Base-by-base conservation (phyloP, 192 early-diverging fungal species). In the Coemansia sp. region DNA sequence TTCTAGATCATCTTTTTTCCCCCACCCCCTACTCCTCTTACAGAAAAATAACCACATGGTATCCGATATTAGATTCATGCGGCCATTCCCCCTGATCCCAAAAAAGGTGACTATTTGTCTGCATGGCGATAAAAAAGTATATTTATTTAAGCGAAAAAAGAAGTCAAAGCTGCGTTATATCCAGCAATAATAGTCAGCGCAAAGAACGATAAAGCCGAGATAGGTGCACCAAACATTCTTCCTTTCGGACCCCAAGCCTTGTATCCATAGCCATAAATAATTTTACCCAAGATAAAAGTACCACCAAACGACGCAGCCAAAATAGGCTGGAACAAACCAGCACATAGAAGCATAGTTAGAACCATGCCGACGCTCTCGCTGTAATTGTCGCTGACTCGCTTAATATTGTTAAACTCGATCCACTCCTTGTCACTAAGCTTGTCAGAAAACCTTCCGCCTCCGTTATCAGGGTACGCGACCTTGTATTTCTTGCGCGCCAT, bases 301-400 rank as follows among this genome's bases (percentile, higher is more conserved):
- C 57, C 76, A 15, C 81, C 83, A n/a, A 83, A 13, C 5, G 49
- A 46, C 0, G 76, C 79, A 0, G 86, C 72, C 16, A 74, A 47
- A 40, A 66, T 61, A 3, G 86, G 86, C 43, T 80, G 75, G 69
- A 75, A 87, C 58, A 87, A 15, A 0, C 83, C 86, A 3, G 83
- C 68, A 2, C 73, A 18, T 9, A 80, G 18, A 31, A 85, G 70
- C 53, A 74, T 72, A 3, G 64, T 34, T 31, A 80, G 73, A 0
- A 78, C 75, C 15, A 66, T 27, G 18, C 74, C 70, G 8, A 85
- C 31, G 31, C 77, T 68, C 72, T 87, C 86, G 31, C 49, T 57
- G 71, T 87, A 87, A 65, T 87, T 82, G 29, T 80, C 77, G 80
- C 80, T 84, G 3, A 72, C 74, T 10, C 85, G 78, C 73, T 87